Evolutionary conservation across 2,329 filamentous ascomycete species (phyloP), one percentile per base, ranked within the genome.

Genomic region (Penicillium occitanis): DNA sequence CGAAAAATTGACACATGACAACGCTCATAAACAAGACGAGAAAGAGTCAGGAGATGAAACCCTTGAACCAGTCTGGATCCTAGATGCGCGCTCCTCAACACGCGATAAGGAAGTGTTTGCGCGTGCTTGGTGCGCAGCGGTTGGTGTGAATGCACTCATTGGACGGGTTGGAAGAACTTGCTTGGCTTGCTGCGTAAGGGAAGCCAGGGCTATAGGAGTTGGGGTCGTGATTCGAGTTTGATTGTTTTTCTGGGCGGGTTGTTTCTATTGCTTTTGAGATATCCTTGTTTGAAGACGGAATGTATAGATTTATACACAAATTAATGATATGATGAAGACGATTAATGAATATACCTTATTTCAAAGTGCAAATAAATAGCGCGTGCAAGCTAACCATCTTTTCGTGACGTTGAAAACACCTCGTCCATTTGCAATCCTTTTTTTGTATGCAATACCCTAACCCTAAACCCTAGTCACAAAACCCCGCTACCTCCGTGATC

Each of bases 71-170:
- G 69, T 76, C 14, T 71, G 76, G 33, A 72, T 80, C 33, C 67
- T 80, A 11, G 77, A 80, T 42, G 76, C 78, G 44, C 75, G 77
- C 13, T 74, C 74, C 19, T 28, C 57, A 2, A 71, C 66, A 64
- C 68, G 70, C 35, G 72, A 74, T 14, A 78, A 76, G 66, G 80
- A 81, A 68, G 74, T 77, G 0, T 77, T 81, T 63, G 79, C 73
- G 6, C 74, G 80, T 25, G 79, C 80, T 2, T 82, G 80, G 80
- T 82, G 80, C 68, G 76, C 79, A 10, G 74, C 79, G 40, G 74
- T 78, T 37, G 80, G 79, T 13, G 74, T 73, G 48, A 72, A 79
- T 71, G 79, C 80, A 3, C 71, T 82, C 35, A 74, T 82, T 63
- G 76, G 79, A 28, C 73, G 79, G 17, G 74, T 72, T 13, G 77